These are phyloP conservation scores for Tylopilus balloui DNA, from an alignment of 768 basidiomycete genomes.

Conservation along the genomic window DNA sequence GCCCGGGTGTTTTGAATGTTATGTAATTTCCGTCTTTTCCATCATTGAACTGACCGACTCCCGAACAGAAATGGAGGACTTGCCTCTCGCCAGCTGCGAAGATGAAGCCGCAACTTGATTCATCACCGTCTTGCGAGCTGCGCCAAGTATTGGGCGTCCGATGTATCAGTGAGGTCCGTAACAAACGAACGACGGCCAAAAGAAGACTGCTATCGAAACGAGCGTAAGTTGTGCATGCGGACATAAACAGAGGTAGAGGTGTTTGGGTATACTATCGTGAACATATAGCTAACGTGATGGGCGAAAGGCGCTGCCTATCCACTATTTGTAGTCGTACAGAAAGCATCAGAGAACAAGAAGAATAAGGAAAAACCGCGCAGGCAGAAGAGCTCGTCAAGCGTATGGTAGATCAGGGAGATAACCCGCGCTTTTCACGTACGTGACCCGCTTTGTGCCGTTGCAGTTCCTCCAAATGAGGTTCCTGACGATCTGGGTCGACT, in stretches of 20 bases:
- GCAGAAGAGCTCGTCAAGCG: not conserved
- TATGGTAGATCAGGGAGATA: slow-evolving; percentile 28
- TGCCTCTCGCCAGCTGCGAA: not conserved
- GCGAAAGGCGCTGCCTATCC: slow-evolving; percentile 17
- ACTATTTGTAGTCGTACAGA: slow-evolving; percentile 14
- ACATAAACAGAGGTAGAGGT: slow-evolving; percentile 11
- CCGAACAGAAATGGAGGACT: not conserved
- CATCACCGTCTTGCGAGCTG: not conserved
- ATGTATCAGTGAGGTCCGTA: not conserved
- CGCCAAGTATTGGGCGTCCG: not conserved
- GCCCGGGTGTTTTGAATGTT: not conserved
- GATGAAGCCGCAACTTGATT: not conserved
- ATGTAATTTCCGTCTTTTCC: slow-evolving; percentile 13
- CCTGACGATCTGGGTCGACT: slow-evolving; percentile 23
- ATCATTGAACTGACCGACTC: not conserved
- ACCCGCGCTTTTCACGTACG: slow-evolving; percentile 28
- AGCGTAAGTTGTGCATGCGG: slow-evolving; percentile 14
- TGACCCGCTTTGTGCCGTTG: slow-evolving; percentile 27
- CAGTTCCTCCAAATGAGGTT: slow-evolving; percentile 29
- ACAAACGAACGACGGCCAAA: slow-evolving; percentile 20
- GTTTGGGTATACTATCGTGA: slow-evolving; percentile 21
- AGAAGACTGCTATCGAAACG: slow-evolving; percentile 14
- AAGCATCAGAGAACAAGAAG: slow-evolving; percentile 1
- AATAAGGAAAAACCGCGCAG: not conserved
- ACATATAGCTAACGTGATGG: slow-evolving; percentile 14